phyloP scores from a whole-genome alignment of 768 basidiomycete species.

The Suillus hirtellus region DNA sequence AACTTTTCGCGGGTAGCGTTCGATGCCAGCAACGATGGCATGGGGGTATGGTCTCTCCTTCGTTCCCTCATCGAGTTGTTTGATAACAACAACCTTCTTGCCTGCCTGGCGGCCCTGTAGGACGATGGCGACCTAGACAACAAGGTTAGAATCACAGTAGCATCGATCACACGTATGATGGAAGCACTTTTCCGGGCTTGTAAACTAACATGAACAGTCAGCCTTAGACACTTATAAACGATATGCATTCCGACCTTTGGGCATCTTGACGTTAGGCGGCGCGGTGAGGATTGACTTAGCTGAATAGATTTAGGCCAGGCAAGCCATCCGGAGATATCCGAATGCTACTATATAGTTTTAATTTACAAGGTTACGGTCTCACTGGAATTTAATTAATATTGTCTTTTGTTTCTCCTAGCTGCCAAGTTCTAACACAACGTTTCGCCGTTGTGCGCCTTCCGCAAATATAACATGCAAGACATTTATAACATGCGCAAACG shows the following conservation, averaged over 20 bases:
- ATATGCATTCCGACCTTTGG: constrained; percentile 35
- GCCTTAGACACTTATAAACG: constrained; percentile 1
- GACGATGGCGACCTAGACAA: constrained; percentile 83
- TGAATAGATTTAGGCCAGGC: constrained; percentile 11
- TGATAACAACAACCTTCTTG: constrained; percentile 99
- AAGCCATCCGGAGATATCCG: constrained; percentile 40
- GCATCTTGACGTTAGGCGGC: constrained; percentile 42
- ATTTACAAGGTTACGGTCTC: constrained; percentile 15
- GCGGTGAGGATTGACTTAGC: constrained; percentile 27
- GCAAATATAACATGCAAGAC: neutral
- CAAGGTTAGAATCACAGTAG: constrained; percentile 1
- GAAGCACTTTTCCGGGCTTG: constrained; percentile 89
- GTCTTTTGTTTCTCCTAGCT: neutral
- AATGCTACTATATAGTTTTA: constrained; percentile 27
- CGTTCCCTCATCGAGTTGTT: constrained; percentile 94
- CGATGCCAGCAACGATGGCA: constrained; percentile 97
- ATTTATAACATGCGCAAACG: neutral
- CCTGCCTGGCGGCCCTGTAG: constrained; percentile 99
- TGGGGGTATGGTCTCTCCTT: constrained; percentile 97
- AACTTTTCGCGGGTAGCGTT: constrained; percentile 97
- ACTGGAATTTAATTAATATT: neutral
- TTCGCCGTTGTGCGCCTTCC: neutral
- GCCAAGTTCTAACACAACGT: neutral
- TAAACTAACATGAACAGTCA: constrained; percentile 57
- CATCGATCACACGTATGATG: constrained; percentile 3